Percentiles rank a stretch among this genome's conserved stretches.
Conservation (phyloP, 208 protist species). For the Histomonas meleagridis region DNA sequence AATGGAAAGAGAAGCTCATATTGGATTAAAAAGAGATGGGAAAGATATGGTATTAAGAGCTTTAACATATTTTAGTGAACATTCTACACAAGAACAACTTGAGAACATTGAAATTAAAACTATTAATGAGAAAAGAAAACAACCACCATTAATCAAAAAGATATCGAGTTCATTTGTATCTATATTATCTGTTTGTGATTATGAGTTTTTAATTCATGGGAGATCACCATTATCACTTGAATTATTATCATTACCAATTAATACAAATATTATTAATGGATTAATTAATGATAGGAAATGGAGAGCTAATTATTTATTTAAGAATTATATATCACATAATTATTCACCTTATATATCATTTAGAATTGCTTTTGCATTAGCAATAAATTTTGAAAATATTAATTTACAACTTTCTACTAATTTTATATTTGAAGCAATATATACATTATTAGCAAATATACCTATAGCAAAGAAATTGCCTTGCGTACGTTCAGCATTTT, state of each 20-base stretch:
- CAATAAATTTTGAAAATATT: background rate
- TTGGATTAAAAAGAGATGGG: background rate
- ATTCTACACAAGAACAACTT: background rate
- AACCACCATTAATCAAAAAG: background rate
- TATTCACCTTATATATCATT: background rate
- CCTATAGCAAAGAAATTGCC: background rate
- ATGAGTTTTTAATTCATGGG: background rate
- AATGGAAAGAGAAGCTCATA: background rate
- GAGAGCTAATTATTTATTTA: too few relatives aligned
- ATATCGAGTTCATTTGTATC: background rate
- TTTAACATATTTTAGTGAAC: background rate
- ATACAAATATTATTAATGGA: too few relatives aligned
- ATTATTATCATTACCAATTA: too few relatives aligned
- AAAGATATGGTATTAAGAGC: background rate
- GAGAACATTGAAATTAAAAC: background rate
- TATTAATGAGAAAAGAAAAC: background rate
- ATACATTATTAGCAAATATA: background rate
- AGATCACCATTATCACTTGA: background rate
- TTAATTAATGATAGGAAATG: too few relatives aligned
- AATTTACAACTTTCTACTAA: too few relatives aligned
- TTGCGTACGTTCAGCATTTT: background rate
- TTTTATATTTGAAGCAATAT: background rate
- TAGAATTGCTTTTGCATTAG: background rate
- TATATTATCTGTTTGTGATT: background rate
- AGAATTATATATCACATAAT: too few relatives aligned